Base-by-base conservation (phyloP, 148 eudicot genomes). In the Cornus suecica region DNA sequence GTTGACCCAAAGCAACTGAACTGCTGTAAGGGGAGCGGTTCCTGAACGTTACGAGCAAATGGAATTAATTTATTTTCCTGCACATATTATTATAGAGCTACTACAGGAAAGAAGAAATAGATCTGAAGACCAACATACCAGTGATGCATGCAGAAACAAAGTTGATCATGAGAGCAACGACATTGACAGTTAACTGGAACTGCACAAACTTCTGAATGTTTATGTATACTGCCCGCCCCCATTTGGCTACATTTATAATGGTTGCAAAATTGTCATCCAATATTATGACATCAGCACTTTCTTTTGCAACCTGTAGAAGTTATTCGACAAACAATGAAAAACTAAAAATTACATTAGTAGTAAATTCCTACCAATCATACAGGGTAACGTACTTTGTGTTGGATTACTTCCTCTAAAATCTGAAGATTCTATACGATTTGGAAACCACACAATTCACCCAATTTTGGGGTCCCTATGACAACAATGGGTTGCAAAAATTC, bases 151-250 rank as follows among this genome's bases (percentile, higher is more conserved):
- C 98, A 72, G 98, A 88, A 73, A 88, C 83, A 58, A 94, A 94
- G 71, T 92, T 89, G 88, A 94, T 82, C 86, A 90, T 77, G 27
- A 94, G 91, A 72, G 97, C 98, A 66, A 94, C 97, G 23, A 94
- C 80, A 67, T 94, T 94, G 42, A 92, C 98, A 10, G 98, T 94
- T 79, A 94, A 68, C 81, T 94, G 98, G 85, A 94, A 94, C 84
- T 92, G 97, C 72, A 94, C 97, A 86, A 94, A 92, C 80, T 94
- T 92, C 82, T 92, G 98, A 76, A 94, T 94, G 86, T 94, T 94
- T 34, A 92, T 83, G 68, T 94, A 94, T 27, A 92, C 98, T 27
- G 97, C 80, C 70, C 97, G 90, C 16, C 98, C 98, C 98, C 98
- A 94, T 86, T 80, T 94, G 79, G 91, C 98, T 31, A 94, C 92